Evolutionary conservation across 306 rosid genomes (phyloP).

Genomic region (Cucurbita pepo): DNA sequence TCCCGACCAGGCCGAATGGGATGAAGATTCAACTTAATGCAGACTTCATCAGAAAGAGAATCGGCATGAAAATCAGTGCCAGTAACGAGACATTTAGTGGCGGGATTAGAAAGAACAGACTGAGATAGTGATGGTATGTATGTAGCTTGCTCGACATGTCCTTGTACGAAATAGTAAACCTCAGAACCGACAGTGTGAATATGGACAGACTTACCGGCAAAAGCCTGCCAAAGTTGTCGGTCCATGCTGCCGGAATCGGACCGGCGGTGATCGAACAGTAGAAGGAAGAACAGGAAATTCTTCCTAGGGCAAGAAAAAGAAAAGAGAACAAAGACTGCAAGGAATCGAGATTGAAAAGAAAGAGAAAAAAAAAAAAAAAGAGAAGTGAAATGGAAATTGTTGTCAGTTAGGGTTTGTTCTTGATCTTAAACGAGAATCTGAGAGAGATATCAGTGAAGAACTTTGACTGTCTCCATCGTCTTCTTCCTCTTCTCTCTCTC

Average conservation of each 20-base stretch:
- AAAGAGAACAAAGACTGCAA: neutral
- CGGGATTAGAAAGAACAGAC: slow-evolving; percentile 14
- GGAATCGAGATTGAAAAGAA: neutral
- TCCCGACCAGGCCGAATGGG: slow-evolving; percentile 10
- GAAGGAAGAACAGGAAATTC: slow-evolving; percentile 4
- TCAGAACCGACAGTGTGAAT: slow-evolving; percentile 40
- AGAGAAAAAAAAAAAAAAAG: neutral
- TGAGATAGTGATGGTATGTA: slow-evolving; percentile 25
- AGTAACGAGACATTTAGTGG: slow-evolving; percentile 21
- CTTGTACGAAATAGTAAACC: slow-evolving; percentile 78
- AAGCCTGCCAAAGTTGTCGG: slow-evolving; percentile 44
- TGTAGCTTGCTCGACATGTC: slow-evolving; percentile 46
- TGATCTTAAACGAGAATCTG: neutral
- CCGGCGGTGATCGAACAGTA: slow-evolving; percentile 5
- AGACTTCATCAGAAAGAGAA: slow-evolving; percentile 49
- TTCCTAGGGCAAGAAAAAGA: neutral
- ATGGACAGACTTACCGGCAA: slow-evolving; percentile 33
- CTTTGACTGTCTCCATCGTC: neutral
- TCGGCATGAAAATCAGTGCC: slow-evolving; percentile 31
- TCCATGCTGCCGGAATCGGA: slow-evolving; percentile 8
- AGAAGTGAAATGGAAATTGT: neutral
- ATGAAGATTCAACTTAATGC: slow-evolving; percentile 28
- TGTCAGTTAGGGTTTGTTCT: neutral
- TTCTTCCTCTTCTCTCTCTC: neutral
- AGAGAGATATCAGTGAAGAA: neutral